Evolutionary conservation across 306 rosid genomes (phyloP), one percentile per base, ranked within the genome.

Genomic region (Fragaria iinumae): DNA sequence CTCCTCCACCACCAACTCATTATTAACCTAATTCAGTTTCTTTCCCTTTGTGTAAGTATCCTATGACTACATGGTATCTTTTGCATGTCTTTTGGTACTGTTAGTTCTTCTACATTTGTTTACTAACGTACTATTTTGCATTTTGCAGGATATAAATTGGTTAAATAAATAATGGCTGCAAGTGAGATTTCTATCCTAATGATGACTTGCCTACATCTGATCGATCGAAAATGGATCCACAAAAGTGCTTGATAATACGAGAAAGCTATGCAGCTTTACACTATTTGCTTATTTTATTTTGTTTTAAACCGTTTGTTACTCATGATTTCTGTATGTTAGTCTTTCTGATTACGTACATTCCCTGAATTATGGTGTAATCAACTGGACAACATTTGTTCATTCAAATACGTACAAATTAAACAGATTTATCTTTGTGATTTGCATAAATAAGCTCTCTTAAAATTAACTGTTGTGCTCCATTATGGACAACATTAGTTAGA

Each of bases 1-100:
- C 82, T 49, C 82, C 82, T 4, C 82, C 78, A 14, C 78, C 67
- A n/a, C 82, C 82, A 5, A 29, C 45, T 62, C 55, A 10, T 60
- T 75, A 75, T 16, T 65, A 76, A 57, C 62, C 16, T 21, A 10
- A 7, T 25, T 39, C 39, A 63, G 39, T 59, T 6, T 27, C 2
- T 23, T 47, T 29, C 64, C 7, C 70, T 67, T 67, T 52, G 52
- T 18, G 82, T 77, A 73, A 77, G 85, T 66, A 27, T 21, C 8
- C 10, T 60, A 4, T 18, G 14, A 60, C 59, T 69, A 8, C 7
- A 21, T 14, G 2, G 39, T 53, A 18, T 32, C 43, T 23, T 6
- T 23, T 66, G 53, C 17, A 34, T 36, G 5, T 27, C n/a, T 17
- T 25, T n/a, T 68, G 36, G 2, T 18, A 6, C 1, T 43, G 4